Percentiles rank a stretch among this genome's conserved stretches.
Evolutionary conservation across 2,329 filamentous ascomycete genomes (phyloP).

Genomic region (Drechslera avenae): DNA sequence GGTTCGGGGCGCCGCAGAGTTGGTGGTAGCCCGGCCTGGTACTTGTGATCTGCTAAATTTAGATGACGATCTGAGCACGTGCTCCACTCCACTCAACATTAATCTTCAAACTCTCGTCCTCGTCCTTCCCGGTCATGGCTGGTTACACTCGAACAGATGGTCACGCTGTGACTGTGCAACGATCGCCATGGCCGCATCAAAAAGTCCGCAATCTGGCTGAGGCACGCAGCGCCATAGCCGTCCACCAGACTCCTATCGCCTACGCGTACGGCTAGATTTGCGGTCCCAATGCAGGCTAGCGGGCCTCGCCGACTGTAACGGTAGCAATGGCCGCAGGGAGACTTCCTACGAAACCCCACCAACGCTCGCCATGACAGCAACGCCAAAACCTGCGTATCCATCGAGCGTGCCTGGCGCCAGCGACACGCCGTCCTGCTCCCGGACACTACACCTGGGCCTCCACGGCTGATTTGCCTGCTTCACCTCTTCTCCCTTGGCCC

Average conservation of each 20-base stretch:
- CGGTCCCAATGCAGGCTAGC: conserved; percentile 28
- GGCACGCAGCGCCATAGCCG: conserved; percentile 26
- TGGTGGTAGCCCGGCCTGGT: background rate
- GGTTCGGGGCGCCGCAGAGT: background rate
- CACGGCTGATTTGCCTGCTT: conserved; percentile 13
- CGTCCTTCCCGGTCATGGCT: conserved; percentile 3
- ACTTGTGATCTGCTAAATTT: too few species aligned
- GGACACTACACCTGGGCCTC: conserved; percentile 12
- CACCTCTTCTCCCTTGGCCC: conserved; percentile 19
- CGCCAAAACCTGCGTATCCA: conserved; percentile 30
- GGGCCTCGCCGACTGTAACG: conserved; percentile 35
- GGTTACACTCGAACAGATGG: conserved; percentile 11
- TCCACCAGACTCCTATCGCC: conserved; percentile 18
- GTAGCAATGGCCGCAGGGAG: conserved; percentile 39
- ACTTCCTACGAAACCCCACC: conserved; percentile 35
- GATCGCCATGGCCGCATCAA: conserved; percentile 18
- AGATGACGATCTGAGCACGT: conserved; percentile 9
- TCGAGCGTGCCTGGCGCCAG: conserved; percentile 30
- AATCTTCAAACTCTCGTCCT: conserved; percentile 9
- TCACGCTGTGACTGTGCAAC: conserved; percentile 2
- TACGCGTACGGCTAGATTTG: conserved; percentile 18
- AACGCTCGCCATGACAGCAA: conserved; percentile 32
- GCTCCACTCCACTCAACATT: conserved; percentile 9
- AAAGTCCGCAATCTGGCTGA: conserved; percentile 35
- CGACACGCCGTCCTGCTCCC: conserved; percentile 22